Evolutionary conservation across 352 stramenopile genomes (phyloP).

Genomic region (Globisporangium radiosum): DNA sequence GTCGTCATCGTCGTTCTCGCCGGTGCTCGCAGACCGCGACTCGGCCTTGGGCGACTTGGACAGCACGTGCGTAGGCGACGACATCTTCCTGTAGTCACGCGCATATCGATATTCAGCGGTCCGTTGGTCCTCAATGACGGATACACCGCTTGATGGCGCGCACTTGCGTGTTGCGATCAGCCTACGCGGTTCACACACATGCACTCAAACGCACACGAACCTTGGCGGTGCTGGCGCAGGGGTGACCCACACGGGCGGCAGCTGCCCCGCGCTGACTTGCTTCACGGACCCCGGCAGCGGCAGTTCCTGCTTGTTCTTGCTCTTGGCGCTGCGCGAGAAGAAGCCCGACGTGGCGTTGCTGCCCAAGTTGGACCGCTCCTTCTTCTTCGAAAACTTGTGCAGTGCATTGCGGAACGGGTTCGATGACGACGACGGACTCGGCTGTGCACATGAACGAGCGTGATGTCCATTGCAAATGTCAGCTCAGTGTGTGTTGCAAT

Average conservation of each 20-base stretch:
- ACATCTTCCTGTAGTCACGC: slow-evolving; percentile 24
- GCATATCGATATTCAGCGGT: no score
- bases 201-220: slow-evolving; percentile 12
- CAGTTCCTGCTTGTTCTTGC: slow-evolving; percentile 28
- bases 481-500: no score
- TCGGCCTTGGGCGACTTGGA: slow-evolving; percentile 8
- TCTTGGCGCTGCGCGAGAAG: slow-evolving; percentile 43
- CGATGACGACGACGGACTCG: slow-evolving; percentile 31
- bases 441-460: slow-evolving; percentile 5
- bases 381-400: slow-evolving; percentile 80
- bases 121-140: not conserved
- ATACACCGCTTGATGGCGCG: not conserved
- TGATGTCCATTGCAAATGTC: no score
- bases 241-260: slow-evolving; percentile 75
- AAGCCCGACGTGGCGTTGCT: slow-evolving; percentile 55
- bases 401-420: slow-evolving; percentile 75
- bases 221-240: slow-evolving; percentile 43
- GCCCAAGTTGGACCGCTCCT: slow-evolving; percentile 46
- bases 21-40: slow-evolving; percentile 5
- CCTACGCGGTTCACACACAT: not conserved
- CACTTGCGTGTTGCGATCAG: not conserved
- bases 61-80: slow-evolving; percentile 16
- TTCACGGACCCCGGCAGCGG: slow-evolving; percentile 63
- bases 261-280: slow-evolving; percentile 59
- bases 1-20: slow-evolving; percentile 16